A percentile compares a stretch with the other conserved stretches of the same genome.
Conservation (phyloP, 176 grass and related monocot species). For the Secale cereale region DNA sequence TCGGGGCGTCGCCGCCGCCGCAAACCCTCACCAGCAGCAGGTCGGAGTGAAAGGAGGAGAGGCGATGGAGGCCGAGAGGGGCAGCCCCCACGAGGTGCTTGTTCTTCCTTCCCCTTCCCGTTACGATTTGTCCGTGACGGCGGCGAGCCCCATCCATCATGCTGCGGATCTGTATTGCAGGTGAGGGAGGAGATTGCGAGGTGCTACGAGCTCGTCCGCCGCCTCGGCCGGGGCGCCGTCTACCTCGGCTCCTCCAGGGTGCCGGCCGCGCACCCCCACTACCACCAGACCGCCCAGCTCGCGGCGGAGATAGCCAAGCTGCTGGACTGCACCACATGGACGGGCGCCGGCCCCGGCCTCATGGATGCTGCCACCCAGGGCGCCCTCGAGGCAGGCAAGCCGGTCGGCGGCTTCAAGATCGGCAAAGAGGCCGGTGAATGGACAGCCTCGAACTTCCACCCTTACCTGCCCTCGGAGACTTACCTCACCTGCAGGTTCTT, state of each 20-base stretch:
- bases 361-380: constrained; percentile 80
- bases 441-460: constrained; percentile 71
- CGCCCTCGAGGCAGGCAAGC: constrained; percentile 62
- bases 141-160: background rate
- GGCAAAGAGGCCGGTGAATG: constrained; percentile 74
- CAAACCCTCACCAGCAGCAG: background rate
- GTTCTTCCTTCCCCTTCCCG: background rate
- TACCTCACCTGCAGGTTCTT: constrained; percentile 97
- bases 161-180: constrained; percentile 28
- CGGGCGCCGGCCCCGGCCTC: constrained; percentile 65
- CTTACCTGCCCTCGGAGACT: constrained; percentile 57
- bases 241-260: constrained; percentile 85
- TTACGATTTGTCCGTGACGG: background rate
- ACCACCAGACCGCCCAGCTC: constrained; percentile 53
- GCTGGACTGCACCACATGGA: constrained; percentile 89
- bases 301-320: constrained; percentile 62
- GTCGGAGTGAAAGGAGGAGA: background rate
- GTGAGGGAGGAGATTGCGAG: constrained; percentile 73
- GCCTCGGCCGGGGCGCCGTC: constrained; percentile 66
- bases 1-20: background rate
- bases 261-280: constrained; percentile 49
- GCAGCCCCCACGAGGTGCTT: constrained; percentile 40
- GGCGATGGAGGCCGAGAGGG: constrained; percentile 22
- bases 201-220: constrained; percentile 77
- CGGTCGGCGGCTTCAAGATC: constrained; percentile 75